Conservation (phyloP, 2,329 filamentous ascomycete species). For the Metarhizium guizhouense region DNA sequence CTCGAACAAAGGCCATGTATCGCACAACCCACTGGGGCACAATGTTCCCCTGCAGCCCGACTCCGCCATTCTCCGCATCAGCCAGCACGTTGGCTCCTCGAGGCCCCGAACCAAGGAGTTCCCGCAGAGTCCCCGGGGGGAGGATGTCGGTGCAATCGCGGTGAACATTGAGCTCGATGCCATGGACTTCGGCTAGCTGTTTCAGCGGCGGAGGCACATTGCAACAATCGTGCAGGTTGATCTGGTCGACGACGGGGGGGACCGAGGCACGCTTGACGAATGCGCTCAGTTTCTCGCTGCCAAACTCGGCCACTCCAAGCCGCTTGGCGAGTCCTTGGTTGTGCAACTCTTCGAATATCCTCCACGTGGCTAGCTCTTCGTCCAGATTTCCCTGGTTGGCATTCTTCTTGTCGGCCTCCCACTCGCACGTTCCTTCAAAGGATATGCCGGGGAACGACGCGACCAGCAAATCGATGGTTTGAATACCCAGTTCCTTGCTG, state of each 20-base stretch:
- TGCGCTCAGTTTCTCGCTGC: constrained; percentile 68
- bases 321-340: constrained; percentile 60
- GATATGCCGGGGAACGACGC: constrained; percentile 88
- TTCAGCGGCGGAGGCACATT: constrained; percentile 85
- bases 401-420: constrained; percentile 57
- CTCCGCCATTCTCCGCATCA: constrained; percentile 37
- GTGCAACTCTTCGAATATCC: constrained; percentile 65
- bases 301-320: constrained; percentile 86
- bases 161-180: constrained; percentile 85
- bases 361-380: constrained; percentile 60
- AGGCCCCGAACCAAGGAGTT: constrained; percentile 66
- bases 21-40: constrained; percentile 92
- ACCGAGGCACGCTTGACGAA: constrained; percentile 66
- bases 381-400: constrained; percentile 55
- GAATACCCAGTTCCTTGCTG: constrained; percentile 65
- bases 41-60: constrained; percentile 66
- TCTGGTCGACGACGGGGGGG: constrained; percentile 81
- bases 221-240: constrained; percentile 93
- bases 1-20: constrained; percentile 90
- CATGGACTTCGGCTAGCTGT: constrained; percentile 70
- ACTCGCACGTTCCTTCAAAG: constrained; percentile 88
- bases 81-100: constrained; percentile 70
- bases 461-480: constrained; percentile 77
- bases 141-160: constrained; percentile 90
- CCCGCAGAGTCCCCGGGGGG: constrained; percentile 72